Evolutionary conservation across 164 flowering plant species (phyloP), one percentile per base, ranked within the genome.

Genomic region (Dillenia suffruticosa): DNA sequence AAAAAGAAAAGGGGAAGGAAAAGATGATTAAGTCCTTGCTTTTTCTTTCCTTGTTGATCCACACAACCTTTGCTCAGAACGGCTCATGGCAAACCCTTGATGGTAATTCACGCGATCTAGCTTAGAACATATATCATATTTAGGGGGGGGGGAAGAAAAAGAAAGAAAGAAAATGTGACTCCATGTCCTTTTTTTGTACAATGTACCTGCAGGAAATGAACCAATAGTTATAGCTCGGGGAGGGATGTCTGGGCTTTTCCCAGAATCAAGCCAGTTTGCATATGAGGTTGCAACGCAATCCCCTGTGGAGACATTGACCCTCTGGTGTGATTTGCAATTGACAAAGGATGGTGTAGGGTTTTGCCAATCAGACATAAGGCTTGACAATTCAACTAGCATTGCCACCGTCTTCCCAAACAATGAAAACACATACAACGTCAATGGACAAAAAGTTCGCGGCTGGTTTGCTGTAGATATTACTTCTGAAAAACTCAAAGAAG

Each of bases 241-340:
- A 6, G 98, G 98, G 55, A 85, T 78, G 61, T 87, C 96, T 0
- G 98, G 98, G 15, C 59, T 88, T 9, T 85, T 84, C 57, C 97
- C 98, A 0, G 93, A 85, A 11, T 79, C 92, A 12, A 81, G 84
- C 66, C 9, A 40, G 2, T 61, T 40, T 46, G 96, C 92, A 2
- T 76, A 68, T 53, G 53, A 68, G 4, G 45, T 83, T 46, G 82
- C 88, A 1, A 0, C 46, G 8, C 13, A 68, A 8, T 59, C 64
- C 10, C 72, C 90, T 59, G 9, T 83, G 24, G 26, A 65, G 0
- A 70, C 68, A 40, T 51, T 70, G 40, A 68, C 70, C 19, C 32
- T 84, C 53, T 77, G 69, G 60, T 94, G 98, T 77, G 86, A 87
- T 67, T 61, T 94, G 12, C 97, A 90, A 66, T 71, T 89, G 6